phyloP scores from a whole-genome alignment of 768 basidiomycete genomes.

The Wakefieldia striispora region DNA sequence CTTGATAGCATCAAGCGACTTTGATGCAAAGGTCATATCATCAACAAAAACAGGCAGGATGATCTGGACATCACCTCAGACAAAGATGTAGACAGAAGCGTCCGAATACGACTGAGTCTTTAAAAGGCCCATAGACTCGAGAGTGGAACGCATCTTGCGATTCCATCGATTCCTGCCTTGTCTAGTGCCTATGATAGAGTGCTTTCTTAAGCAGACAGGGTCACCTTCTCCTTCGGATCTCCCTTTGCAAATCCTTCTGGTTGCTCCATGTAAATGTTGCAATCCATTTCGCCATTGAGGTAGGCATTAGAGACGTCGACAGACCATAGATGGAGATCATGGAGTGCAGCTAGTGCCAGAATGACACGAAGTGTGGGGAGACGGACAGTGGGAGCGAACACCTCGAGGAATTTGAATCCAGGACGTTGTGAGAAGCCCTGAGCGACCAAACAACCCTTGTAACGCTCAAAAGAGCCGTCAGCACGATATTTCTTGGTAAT shows the following conservation, averaged over 20 bases:
- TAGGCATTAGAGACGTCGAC: conserved; percentile 11
- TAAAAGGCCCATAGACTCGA: too few species aligned
- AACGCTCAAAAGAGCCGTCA: conserved; percentile 19
- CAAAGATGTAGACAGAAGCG: too few species aligned
- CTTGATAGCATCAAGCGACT: not conserved
- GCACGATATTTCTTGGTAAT: not conserved
- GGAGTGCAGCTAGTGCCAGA: conserved; percentile 25
- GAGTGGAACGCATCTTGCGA: too few species aligned
- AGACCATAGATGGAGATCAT: conserved; percentile 24
- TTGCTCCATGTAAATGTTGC: not conserved
- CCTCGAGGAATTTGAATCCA: conserved; percentile 11
- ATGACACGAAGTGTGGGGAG: conserved; percentile 19
- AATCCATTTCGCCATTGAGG: conserved; percentile 18
- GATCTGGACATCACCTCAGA: not conserved
- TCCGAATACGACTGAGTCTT: too few species aligned
- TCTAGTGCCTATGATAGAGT: too few species aligned
- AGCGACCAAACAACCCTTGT: conserved; percentile 40
- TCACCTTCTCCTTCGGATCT: too few species aligned
- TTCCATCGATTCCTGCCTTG: too few species aligned
- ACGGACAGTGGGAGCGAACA: conserved; percentile 28
- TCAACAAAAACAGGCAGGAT: too few species aligned
- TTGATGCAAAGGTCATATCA: too few species aligned
- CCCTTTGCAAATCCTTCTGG: not conserved
- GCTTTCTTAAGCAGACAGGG: too few species aligned
- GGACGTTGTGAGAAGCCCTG: too few species aligned